Evolutionary conservation across 2,329 filamentous ascomycete species (phyloP).

Genomic region (Aspergillus novofumigatus): DNA sequence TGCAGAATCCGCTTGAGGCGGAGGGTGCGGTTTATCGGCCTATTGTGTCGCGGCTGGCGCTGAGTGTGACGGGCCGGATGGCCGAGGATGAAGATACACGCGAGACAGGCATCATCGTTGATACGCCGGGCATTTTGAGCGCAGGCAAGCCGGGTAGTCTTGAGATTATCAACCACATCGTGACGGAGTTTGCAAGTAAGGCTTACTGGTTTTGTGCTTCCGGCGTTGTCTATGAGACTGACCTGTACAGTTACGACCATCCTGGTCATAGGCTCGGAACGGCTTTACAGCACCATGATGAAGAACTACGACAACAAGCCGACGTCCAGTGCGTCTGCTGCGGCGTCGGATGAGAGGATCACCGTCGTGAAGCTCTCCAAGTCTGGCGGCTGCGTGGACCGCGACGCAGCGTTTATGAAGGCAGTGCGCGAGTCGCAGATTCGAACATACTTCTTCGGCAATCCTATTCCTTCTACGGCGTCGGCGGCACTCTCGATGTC

Average conservation of each 20-base stretch:
- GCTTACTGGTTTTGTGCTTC: slow-evolving; percentile 7
- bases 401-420: slow-evolving; percentile 71
- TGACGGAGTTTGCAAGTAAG: slow-evolving; percentile 62
- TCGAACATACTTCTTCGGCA: slow-evolving; percentile 92
- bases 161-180: slow-evolving; percentile 76
- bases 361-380: slow-evolving; percentile 75
- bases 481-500: slow-evolving; percentile 32
- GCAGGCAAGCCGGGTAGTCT: slow-evolving; percentile 61
- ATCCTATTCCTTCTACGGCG: slow-evolving; percentile 42
- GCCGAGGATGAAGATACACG: slow-evolving; percentile 69
- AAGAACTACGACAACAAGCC: slow-evolving; percentile 59
- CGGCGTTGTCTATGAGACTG: slow-evolving; percentile 8
- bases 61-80: slow-evolving; percentile 72
- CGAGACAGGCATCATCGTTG: slow-evolving; percentile 76
- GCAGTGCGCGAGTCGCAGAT: slow-evolving; percentile 70
- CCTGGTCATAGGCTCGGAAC: slow-evolving; percentile 74
- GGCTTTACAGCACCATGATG: slow-evolving; percentile 69
- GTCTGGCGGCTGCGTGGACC: slow-evolving; percentile 77
- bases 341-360: slow-evolving; percentile 60
- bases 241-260: slow-evolving; percentile 65
- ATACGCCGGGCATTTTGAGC: slow-evolving; percentile 69
- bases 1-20: slow-evolving; percentile 63
- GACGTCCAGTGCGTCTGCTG: slow-evolving; percentile 43
- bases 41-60: slow-evolving; percentile 70
- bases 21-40: slow-evolving; percentile 69